Evolutionary conservation across 768 basidiomycete species (phyloP), one percentile per base, ranked within the genome.

Genomic region (Xerocomus potaroensis): DNA sequence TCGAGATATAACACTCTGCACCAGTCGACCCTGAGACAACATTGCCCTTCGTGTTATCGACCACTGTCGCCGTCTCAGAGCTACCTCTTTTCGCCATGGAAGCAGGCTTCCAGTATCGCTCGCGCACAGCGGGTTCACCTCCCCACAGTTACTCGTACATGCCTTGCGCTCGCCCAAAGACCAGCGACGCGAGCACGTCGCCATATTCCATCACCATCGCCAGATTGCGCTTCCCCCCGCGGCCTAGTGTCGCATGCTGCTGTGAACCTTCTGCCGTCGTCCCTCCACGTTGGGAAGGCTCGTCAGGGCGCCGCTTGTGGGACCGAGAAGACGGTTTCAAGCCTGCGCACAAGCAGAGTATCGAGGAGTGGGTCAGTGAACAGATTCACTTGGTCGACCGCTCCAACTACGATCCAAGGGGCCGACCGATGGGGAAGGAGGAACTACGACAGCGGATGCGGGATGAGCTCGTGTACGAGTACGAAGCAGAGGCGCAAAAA

Each of bases 301-400:
- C 61, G 43, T 55, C 59, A 36, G 55, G 67, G 49, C 59, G 55
- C 19, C 63, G 61, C 45, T 57, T 69, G 22, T 69, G 73, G 70
- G 76, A 76, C 7, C 69, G 72, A 41, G 76, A 81, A 61, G 76
- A 78, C 52, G 64, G 68, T 34, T 60, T 68, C 47, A 68, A 68
- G 36, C 67, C 70, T 45, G 69, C 69, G 47, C 68, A 71, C 50
- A 72, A 69, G 51, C 70, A 70, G 58, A 78, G 73, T 55, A 80
- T 79, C 26, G 78, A 83, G 43, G 73, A 76, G 44, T 87, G 87
- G 85, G 78, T 86, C 40, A 63, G 73, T 38, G 73, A 80, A 54
- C 81, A 80, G 62, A 60, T 72, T 39, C 66, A 75, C 49, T 56
- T 69, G 32, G 50, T 57, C 9, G 65, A 67, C 31, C 56, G 60